phyloP scores from a whole-genome alignment of 2,329 filamentous ascomycete species.

The Epichloe sibirici region DNA sequence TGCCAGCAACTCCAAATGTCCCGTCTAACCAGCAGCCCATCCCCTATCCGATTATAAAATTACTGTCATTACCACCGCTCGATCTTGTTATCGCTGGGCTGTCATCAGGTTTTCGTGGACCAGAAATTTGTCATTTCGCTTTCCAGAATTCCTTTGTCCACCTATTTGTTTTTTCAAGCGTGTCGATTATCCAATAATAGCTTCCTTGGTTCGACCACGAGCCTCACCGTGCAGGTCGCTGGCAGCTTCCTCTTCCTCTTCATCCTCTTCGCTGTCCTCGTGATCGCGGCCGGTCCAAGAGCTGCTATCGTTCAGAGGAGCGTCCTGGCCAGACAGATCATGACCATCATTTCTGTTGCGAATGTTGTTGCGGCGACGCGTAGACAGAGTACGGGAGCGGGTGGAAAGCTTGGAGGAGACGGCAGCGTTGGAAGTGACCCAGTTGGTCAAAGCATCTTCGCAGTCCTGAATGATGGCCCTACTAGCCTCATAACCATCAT shows the following conservation, averaged over 20 bases:
- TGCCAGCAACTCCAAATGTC: conserved; percentile 15
- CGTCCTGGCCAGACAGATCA: conserved; percentile 75
- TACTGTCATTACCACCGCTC: conserved; percentile 6
- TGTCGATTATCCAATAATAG: conserved; percentile 29
- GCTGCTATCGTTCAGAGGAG: conserved; percentile 63
- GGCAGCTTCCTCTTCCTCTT: conserved; percentile 44
- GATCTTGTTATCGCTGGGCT: background rate
- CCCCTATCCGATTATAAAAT: conserved; percentile 1
- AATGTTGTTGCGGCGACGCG: conserved; percentile 66
- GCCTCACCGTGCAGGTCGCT: conserved; percentile 42
- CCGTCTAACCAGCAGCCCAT: conserved; percentile 10
- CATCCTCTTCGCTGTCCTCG: conserved; percentile 54
- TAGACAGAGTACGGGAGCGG: conserved; percentile 76
- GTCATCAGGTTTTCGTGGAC: background rate
- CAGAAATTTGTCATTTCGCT: background rate
- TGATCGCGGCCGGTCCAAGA: conserved; percentile 70
- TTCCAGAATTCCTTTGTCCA: background rate
- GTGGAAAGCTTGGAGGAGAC: conserved; percentile 80
- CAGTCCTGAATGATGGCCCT: conserved; percentile 99
- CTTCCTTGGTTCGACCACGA: conserved; percentile 42
- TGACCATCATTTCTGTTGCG: conserved; percentile 55
- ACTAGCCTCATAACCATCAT: conserved; percentile 96
- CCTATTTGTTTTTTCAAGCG: background rate
- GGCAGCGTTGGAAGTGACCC: conserved; percentile 82
- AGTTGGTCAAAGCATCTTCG: conserved; percentile 93